Percentiles rank a stretch among this genome's conserved stretches.
These are phyloP conservation scores for Fusarium goolgardi DNA, from an alignment of 2,329 filamentous ascomycete species.

Conservation along the genomic window DNA sequence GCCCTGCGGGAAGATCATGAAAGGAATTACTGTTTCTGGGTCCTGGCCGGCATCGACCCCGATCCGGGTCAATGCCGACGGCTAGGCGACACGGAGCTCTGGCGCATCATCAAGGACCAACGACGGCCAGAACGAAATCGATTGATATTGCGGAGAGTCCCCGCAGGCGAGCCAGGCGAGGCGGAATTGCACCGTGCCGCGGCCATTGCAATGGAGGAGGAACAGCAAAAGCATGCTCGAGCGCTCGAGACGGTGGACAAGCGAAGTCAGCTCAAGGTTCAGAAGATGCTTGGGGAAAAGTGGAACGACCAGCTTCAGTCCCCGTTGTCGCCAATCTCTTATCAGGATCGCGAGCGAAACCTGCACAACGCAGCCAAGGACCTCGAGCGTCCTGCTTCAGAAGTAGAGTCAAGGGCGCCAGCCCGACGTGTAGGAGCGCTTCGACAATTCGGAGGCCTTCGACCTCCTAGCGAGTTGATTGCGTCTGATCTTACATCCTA, in stretches of 20 bases:
- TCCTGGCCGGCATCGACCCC: slow-evolving; percentile 85
- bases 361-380: slow-evolving; percentile 69
- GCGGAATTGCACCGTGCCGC: slow-evolving; percentile 89
- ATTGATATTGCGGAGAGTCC: slow-evolving; percentile 91
- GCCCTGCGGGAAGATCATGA: slow-evolving; percentile 89
- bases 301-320: slow-evolving; percentile 85
- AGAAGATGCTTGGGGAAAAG: slow-evolving; percentile 88
- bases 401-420: slow-evolving; percentile 57
- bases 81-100: slow-evolving; percentile 86
- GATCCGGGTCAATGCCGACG: slow-evolving; percentile 84
- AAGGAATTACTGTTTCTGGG: slow-evolving; percentile 96
- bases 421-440: slow-evolving; percentile 65
- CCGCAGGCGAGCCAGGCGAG: slow-evolving; percentile 87
- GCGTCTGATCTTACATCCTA: slow-evolving; percentile 96
- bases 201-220: slow-evolving; percentile 89
- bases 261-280: slow-evolving; percentile 86
- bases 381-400: slow-evolving; percentile 66
- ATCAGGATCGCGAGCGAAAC: slow-evolving; percentile 75
- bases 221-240: slow-evolving; percentile 75
- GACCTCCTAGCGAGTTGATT: slow-evolving; percentile 96
- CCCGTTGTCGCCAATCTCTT: slow-evolving; percentile 84
- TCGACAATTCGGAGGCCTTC: slow-evolving; percentile 87
- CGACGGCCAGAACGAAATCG: slow-evolving; percentile 88
- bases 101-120: slow-evolving; percentile 89
- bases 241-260: slow-evolving; percentile 74